Evolutionary conservation across 192 early-diverging fungal species (phyloP).

Genomic region (Coemansia nantahalensis): DNA sequence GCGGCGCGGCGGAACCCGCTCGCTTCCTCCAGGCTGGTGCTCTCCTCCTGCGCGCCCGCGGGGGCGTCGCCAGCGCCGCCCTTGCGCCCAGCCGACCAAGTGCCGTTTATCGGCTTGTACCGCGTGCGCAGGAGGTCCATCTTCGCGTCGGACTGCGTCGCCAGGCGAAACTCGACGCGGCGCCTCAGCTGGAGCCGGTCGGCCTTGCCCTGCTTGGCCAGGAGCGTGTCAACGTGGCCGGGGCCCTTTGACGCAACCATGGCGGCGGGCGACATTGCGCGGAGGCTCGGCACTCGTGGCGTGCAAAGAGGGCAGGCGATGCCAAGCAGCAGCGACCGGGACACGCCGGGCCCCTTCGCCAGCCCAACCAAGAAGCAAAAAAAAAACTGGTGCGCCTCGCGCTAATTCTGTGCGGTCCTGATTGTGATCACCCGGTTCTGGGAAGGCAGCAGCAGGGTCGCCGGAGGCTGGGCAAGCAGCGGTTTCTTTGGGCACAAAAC

Average conservation of each 20-base stretch:
- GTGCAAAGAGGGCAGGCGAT: too few species aligned
- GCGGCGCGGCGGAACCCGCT: slow-evolving; percentile 63
- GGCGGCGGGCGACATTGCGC: slow-evolving; percentile 27
- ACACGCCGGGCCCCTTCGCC: too few species aligned
- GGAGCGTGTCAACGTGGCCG: slow-evolving; percentile 41
- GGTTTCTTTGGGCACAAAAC: too few species aligned
- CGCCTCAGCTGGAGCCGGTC: slow-evolving; percentile 52
- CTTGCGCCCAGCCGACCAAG: background rate
- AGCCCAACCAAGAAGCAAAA: too few species aligned
- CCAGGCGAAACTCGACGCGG: slow-evolving; percentile 62
- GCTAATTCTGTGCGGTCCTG: too few species aligned
- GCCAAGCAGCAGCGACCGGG: too few species aligned
- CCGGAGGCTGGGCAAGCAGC: too few species aligned
- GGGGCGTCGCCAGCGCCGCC: slow-evolving; percentile 2
- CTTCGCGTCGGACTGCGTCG: slow-evolving; percentile 58
- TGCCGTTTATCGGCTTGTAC: slow-evolving; percentile 62
- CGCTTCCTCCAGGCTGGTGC: slow-evolving; percentile 47
- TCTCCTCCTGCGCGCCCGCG: background rate
- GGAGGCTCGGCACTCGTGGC: background rate
- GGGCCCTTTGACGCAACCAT: slow-evolving; percentile 1
- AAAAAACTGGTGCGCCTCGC: too few species aligned
- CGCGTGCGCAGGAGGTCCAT: slow-evolving; percentile 62
- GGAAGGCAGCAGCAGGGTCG: too few species aligned
- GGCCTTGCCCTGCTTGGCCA: slow-evolving; percentile 42
- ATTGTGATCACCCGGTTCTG: too few species aligned